Evolutionary conservation across 208 protist species (phyloP).

Genomic region (Ichthyophonus hoferi): DNA sequence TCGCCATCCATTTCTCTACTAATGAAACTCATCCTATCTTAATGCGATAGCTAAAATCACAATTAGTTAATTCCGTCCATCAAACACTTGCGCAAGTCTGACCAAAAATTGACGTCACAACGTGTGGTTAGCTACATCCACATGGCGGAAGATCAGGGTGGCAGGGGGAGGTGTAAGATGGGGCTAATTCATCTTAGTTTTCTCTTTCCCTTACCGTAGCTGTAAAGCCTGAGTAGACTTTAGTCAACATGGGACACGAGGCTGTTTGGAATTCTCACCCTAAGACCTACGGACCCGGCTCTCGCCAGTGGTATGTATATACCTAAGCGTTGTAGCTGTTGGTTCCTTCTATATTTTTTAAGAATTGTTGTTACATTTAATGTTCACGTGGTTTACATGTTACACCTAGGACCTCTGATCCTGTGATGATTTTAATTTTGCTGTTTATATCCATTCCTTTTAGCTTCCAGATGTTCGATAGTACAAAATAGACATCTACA

Average conservation of each 20-base stretch:
- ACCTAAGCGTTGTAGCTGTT: not conserved
- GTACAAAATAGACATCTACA: not conserved
- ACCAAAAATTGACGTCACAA: too few species aligned
- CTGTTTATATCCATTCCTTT: not conserved
- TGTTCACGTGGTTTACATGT: not conserved
- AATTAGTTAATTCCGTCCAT: too few species aligned
- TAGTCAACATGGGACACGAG: slow-evolving; percentile 24
- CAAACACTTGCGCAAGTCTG: too few species aligned
- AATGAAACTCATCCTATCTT: too few species aligned
- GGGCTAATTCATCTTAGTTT: too few species aligned
- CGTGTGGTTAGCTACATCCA: too few species aligned
- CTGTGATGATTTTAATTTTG: not conserved
- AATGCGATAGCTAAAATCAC: too few species aligned
- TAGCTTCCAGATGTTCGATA: not conserved
- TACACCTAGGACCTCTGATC: not conserved
- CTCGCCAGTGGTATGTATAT: slow-evolving; percentile 35
- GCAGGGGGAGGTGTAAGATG: too few species aligned
- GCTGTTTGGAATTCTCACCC: slow-evolving; percentile 48
- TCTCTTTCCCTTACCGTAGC: too few species aligned
- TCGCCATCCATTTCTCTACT: too few species aligned
- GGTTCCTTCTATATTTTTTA: not conserved
- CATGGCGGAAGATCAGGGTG: too few species aligned
- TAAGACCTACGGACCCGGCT: slow-evolving; percentile 45
- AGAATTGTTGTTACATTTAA: not conserved
- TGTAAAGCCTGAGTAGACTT: too few species aligned